Evolutionary conservation across 768 basidiomycete species (phyloP).

Genomic region (Russula vinacea): DNA sequence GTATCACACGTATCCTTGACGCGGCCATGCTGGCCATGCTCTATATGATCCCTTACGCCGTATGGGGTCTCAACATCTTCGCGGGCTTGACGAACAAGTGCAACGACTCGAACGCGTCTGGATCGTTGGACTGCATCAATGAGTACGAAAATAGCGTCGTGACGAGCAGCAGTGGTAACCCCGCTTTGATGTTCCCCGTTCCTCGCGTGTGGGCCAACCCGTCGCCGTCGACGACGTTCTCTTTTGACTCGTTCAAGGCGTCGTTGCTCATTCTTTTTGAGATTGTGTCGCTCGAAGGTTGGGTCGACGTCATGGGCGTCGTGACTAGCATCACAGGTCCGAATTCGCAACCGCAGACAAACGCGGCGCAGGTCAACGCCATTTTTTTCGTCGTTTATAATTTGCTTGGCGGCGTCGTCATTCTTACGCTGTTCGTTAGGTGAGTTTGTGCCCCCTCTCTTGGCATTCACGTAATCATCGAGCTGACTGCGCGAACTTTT

Average conservation of each 20-base stretch:
- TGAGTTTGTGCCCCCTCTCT: constrained; percentile 37
- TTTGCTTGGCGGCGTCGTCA: constrained; percentile 83
- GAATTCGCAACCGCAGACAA: constrained; percentile 65
- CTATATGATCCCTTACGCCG: constrained; percentile 88
- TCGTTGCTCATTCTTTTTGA: constrained; percentile 92
- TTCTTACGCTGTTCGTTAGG: constrained; percentile 90
- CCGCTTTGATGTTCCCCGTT: constrained; percentile 61
- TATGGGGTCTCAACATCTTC: constrained; percentile 95
- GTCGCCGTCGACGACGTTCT: constrained; percentile 75
- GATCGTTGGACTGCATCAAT: constrained; percentile 62
- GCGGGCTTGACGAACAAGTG: constrained; percentile 78
- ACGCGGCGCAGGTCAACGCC: constrained; percentile 76
- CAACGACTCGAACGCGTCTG: constrained; percentile 61
- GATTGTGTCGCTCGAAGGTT: constrained; percentile 93
- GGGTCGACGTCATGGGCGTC: constrained; percentile 89
- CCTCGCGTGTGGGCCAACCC: constrained; percentile 92
- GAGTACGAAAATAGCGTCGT: constrained; percentile 69
- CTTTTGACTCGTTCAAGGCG: constrained; percentile 82
- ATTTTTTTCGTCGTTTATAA: constrained; percentile 93
- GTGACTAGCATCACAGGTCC: constrained; percentile 73
- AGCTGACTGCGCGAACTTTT: constrained; percentile 20
- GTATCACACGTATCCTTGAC: constrained; percentile 79
- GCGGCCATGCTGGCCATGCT: constrained; percentile 87
- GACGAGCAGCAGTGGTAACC: constrained; percentile 37
- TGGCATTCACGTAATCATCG: not conserved